These are phyloP conservation scores for Parathielavia hyrcaniae DNA, from an alignment of 495 filamentous ascomycete species.

Conservation along the genomic window DNA sequence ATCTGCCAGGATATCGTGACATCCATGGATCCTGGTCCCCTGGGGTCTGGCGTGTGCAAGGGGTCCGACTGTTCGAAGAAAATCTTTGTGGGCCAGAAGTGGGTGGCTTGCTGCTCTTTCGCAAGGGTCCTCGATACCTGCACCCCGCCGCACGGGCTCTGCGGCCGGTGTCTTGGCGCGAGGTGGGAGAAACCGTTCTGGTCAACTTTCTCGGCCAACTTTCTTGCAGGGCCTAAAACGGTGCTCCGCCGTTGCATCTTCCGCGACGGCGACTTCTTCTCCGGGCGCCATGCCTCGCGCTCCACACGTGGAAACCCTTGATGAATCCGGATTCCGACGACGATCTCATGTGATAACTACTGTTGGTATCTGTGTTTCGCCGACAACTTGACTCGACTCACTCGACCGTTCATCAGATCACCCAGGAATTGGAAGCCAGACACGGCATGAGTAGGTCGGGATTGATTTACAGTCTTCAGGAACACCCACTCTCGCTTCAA, in stretches of 20 bases:
- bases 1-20: conserved; percentile 16
- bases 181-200: background rate
- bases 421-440: too few species aligned
- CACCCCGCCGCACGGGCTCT: conserved; percentile 14
- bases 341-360: background rate
- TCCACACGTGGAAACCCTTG: background rate
- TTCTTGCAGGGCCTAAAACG: conserved; percentile 11
- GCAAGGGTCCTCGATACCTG: conserved; percentile 15
- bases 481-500: background rate
- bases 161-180: conserved; percentile 11
- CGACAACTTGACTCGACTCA: background rate
- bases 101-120: conserved; percentile 5
- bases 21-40: conserved; percentile 1
- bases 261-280: conserved; percentile 4
- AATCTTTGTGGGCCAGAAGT: conserved; percentile 16
- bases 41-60: conserved; percentile 7
- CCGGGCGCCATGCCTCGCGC: background rate
- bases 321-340: background rate
- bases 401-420: too few species aligned
- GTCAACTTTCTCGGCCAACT: background rate
- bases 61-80: conserved; percentile 14
- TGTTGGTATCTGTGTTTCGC: too few species aligned
- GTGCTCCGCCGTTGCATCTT: conserved; percentile 5
- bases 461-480: background rate
- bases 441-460: too few species aligned